Base-by-base conservation (phyloP, 495 filamentous ascomycete genomes). In the Beverwykella pulmonaria region DNA sequence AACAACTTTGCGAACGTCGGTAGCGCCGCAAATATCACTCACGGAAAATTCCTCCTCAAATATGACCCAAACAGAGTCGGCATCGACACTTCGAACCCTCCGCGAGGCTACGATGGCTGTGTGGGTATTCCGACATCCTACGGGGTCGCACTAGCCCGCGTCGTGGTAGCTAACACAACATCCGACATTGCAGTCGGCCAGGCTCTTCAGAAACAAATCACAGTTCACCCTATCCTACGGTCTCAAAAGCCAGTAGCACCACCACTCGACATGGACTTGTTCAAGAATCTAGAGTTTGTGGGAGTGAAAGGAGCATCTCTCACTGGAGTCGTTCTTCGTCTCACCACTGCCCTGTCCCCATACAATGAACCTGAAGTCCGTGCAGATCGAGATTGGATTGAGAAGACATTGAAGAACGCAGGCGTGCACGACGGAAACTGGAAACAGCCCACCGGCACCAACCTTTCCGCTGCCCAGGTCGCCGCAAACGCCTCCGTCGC, bases 1-100 rank as follows among this genome's bases (percentile, higher is more conserved):
- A 53, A 53, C 52, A 53, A 68, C 25, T 62, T 62, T 53, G 65
- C 65, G 2, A 57, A 68, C 46, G 19, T 68, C 15, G 65, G 65
- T 19, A 63, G 22, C 15, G 29, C 19, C 19, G 39, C 39, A 32
- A 54, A 62, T 26, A 29, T 23, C 44, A 25, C 23, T 17, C 36
- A 27, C 2, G 65, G 65, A 5, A 62, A 54, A 14, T 55, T 54
- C 46, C 65, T 68, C 30, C 14, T 68, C 12, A 3, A 17, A 30
- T 52, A 46, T 15, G 32, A 53, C 20, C 15, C 39, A 34, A 25
- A 36, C 14, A 15, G 29, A 9, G 47, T 55, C 22, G 47, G 53
- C 12, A 29, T 26, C 27, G 25, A n/a, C 25, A 68, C 36, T 4
- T 23, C 14, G 5, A 17, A 20, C 10, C 3, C 54, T 4, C 4